Conservation (phyloP, 1,139 yeast species). For the Yamadazyma mexicana region DNA sequence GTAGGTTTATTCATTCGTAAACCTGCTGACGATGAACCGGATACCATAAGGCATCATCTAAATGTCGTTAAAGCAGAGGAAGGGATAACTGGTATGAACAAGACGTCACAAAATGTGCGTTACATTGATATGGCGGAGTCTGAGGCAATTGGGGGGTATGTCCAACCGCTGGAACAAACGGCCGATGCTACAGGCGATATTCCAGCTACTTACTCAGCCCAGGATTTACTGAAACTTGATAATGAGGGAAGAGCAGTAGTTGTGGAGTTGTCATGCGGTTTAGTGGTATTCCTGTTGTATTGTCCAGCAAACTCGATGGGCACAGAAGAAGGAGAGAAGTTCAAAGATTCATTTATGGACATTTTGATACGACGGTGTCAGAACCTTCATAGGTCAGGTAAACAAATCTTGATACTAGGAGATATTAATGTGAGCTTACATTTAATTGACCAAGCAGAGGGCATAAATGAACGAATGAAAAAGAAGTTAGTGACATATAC, state of each 20-base stretch:
- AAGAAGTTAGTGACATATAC: constrained; percentile 20
- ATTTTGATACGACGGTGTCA: constrained; percentile 61
- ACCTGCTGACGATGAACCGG: constrained; percentile 42
- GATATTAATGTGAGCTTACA: constrained; percentile 84
- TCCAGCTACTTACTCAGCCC: constrained; percentile 22
- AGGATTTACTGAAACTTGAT: constrained; percentile 51
- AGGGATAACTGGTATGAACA: constrained; percentile 77
- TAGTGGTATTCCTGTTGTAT: constrained; percentile 73
- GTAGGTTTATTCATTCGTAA: constrained; percentile 79
- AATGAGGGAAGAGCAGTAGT: constrained; percentile 82
- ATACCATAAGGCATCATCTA: constrained; percentile 32
- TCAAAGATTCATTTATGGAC: constrained; percentile 57
- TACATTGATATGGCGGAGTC: constrained; percentile 23
- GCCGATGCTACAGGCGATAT: background rate
- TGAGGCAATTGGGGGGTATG: constrained; percentile 73
- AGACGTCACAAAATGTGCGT: constrained; percentile 19
- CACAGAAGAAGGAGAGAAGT: constrained; percentile 69
- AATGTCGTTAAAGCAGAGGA: constrained; percentile 78
- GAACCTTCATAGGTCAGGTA: constrained; percentile 52
- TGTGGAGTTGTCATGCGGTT: constrained; percentile 63
- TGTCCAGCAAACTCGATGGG: constrained; percentile 88
- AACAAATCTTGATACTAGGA: constrained; percentile 77
- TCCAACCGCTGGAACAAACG: constrained; percentile 17
- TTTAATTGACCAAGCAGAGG: constrained; percentile 80
- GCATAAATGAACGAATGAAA: constrained; percentile 45